Base-by-base conservation (phyloP, 129 eudicot genomes). In the Flaveria sonorensis region DNA sequence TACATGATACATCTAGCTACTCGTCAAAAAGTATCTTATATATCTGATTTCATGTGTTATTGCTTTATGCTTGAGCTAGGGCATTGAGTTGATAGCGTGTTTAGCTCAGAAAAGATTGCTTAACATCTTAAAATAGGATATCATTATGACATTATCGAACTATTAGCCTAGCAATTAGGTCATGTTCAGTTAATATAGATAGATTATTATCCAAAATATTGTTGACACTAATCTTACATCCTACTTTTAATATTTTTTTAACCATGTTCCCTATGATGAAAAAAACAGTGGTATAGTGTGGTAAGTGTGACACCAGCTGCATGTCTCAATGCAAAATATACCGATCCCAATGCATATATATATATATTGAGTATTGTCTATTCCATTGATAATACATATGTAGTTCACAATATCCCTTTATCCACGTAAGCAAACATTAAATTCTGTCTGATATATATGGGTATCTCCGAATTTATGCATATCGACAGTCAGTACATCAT, bases 401-500 rank as follows among this genome's bases (percentile, higher is more conserved):
- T 59, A 74, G 61, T 59, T 71, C 79, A 60, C 0, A 1, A n/a
- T 4, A 15, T n/a, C 61, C 40, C 14, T 10, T 42, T 43, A 24
- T 30, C 60, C 64, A 75, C 51, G 32, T 69, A 70, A 56, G 52
- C 50, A 43, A 23, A n/a, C 18, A 39, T 13, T 71, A 79, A 71
- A 59, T 78, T 70, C 42, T 71, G 15, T 79, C 77, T 61, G 71
- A 30, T 24, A 71, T 45, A 59, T 45, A 70, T 32, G 82, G 82
- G 82, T 70, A 70, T 71, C 51, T 57, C 64, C 28, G 60, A 45
- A 79, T 71, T 48, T 65, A 78, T 47, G 70, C 23, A 70, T 11
- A 48, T 47, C 13, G 59, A 60, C 40, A 71, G 71, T 70, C 32
- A 57, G 70, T 59, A 72, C 51, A 63, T 68, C 26, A 62, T 70